Evolutionary conservation across 2,329 filamentous ascomycete genomes (phyloP), one percentile per base, ranked within the genome.

Genomic region (Bipolaris victoriae): DNA sequence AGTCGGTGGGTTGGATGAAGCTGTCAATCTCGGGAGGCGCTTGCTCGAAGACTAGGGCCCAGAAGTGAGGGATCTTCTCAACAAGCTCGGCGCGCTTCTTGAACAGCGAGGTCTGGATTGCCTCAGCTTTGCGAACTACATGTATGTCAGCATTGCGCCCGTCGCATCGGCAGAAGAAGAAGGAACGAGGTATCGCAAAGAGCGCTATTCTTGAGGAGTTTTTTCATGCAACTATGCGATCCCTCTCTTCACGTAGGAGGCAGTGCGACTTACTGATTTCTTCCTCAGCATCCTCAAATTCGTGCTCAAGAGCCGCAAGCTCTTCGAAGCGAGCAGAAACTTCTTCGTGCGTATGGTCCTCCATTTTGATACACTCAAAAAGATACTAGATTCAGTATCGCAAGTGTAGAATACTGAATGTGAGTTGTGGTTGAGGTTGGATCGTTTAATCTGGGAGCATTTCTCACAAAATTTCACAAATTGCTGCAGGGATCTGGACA

Each of bases 1-100:
- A 87, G 80, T 98, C 94, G 47, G 85, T 84, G 41, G 91, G 90
- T 74, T 92, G 88, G 74, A 98, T 90, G 82, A 89, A 92, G 78
- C 92, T 88, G 79, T 97, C 92, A 67, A 99, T 85, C 62, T 97
- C 92, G 45, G 85, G 83, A 1, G 93, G 92, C 2, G 90, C 88
- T 79, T 92, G 89, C 81, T 96, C 91, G 75, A 98, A 84, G 55
- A 97, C 93, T 57, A 96, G 86, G n/a, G 91, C 84, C 95, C 95
- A 98, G 86, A 98, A 99, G 80, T 91, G 87, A 67, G 87, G 86
- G 72, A 97, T 93, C 72, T 88, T 83, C 62, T 84, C 78, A 63
- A 95, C 81, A 63, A 92, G 78, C 67, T 86, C 83, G 64, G 86
- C 82, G 74, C 94, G 91, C 79, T 90, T 90, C 69, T 85, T 83